These are phyloP conservation scores for Heracleum sosnowskyi DNA, from an alignment of 129 eudicot genomes.

Conservation along the genomic window DNA sequence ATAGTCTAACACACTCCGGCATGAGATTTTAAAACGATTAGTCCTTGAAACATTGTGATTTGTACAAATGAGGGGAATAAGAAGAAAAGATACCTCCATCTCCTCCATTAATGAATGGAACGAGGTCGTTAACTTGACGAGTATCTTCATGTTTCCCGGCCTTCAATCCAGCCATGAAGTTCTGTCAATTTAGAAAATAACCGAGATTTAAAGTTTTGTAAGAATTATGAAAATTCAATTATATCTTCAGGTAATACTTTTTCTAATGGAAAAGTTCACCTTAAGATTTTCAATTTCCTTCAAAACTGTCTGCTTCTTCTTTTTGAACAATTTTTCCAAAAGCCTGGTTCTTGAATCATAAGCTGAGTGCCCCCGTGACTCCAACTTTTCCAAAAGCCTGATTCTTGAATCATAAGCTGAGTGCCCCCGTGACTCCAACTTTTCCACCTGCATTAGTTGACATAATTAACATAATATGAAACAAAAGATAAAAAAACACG, in stretches of 20 bases:
- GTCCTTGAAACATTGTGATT: not conserved
- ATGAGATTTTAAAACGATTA: not conserved
- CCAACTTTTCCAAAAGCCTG: not conserved
- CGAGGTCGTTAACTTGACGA: not conserved
- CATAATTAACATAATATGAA: not conserved
- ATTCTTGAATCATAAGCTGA: not conserved
- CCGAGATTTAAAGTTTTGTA: not conserved
- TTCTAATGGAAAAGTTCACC: not conserved
- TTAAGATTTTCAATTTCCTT: not conserved
- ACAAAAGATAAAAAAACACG: not conserved
- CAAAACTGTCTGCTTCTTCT: not conserved
- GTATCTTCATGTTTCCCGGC: not conserved
- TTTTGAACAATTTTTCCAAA: not conserved
- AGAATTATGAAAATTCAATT: not conserved
- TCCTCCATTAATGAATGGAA: slow-evolving; percentile 2
- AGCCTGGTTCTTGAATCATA: not conserved
- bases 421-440: not conserved
- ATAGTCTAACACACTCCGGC: not conserved
- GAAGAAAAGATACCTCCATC: not conserved
- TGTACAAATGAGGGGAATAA: not conserved
- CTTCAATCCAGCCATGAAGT: not conserved
- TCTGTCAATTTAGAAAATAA: not conserved
- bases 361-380: not conserved
- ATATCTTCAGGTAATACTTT: not conserved
- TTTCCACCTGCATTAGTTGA: not conserved